Percentiles rank a stretch among this genome's conserved stretches.
These are phyloP conservation scores for Shiraia sp. DNA, from an alignment of 2,329 filamentous ascomycete species.

Conservation along the genomic window DNA sequence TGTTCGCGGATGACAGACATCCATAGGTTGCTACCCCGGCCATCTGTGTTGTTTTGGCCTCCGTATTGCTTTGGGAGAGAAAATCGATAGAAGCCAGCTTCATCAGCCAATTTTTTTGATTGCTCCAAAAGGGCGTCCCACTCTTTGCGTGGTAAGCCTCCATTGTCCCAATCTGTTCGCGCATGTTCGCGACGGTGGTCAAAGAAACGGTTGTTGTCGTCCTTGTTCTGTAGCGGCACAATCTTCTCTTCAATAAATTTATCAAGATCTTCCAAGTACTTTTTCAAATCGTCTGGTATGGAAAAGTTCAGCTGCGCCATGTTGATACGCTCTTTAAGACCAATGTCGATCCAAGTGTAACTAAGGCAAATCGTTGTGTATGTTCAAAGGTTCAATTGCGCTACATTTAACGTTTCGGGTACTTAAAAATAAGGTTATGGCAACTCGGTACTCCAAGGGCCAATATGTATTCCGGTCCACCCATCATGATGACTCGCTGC, in stretches of 20 bases:
- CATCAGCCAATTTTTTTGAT: constrained; percentile 57
- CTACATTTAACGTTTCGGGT: constrained; percentile 7
- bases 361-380: not conserved
- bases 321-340: not conserved
- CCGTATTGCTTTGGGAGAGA: constrained; percentile 61
- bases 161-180: constrained; percentile 63
- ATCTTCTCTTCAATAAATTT: constrained; percentile 61
- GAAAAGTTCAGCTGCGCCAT: constrained; percentile 48
- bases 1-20: constrained; percentile 67
- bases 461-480: constrained; percentile 17
- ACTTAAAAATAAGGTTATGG: not conserved
- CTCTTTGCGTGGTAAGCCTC: constrained; percentile 60
- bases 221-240: constrained; percentile 56
- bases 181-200: constrained; percentile 66
- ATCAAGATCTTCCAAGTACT: constrained; percentile 57
- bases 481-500: constrained; percentile 37
- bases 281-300: constrained; percentile 54
- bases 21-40: constrained; percentile 59
- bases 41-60: constrained; percentile 51
- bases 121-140: constrained; percentile 61
- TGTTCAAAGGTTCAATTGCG: not conserved
- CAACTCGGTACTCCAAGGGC: constrained; percentile 3
- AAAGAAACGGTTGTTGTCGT: constrained; percentile 68
- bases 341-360: too few species aligned
- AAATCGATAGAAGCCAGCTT: constrained; percentile 64